These are phyloP conservation scores for Aureobasidium pullulans DNA, from an alignment of 2,329 filamentous ascomycete genomes.

Conservation along the genomic window DNA sequence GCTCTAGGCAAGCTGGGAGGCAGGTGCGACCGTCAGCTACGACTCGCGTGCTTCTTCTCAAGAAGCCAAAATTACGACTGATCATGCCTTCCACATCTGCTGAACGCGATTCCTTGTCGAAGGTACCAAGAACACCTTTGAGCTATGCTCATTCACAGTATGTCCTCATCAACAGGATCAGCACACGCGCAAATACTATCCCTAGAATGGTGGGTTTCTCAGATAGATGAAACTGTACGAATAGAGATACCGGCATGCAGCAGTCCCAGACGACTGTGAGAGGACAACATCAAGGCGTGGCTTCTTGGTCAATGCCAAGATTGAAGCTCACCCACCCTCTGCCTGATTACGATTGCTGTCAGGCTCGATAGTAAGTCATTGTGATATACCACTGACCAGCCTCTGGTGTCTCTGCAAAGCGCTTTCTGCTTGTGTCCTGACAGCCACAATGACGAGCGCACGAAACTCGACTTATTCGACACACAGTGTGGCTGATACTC, in stretches of 20 bases:
- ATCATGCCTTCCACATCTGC: too few species aligned
- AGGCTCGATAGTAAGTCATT: neutral
- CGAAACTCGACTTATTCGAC: neutral
- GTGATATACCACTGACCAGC: neutral
- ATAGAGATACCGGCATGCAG: neutral
- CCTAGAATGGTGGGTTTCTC: neutral
- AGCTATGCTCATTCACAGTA: too few species aligned
- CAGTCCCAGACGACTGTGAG: neutral
- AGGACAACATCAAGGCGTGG: neutral
- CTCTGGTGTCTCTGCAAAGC: neutral
- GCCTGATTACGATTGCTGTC: neutral
- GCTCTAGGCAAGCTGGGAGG: too few species aligned
- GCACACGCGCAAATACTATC: neutral
- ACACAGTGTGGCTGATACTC: conserved; percentile 2
- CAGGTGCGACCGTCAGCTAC: too few species aligned
- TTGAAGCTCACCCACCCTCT: neutral
- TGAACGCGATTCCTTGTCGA: too few species aligned
- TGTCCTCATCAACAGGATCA: too few species aligned
- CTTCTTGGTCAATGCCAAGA: neutral
- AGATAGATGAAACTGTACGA: neutral
- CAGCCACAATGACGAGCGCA: neutral
- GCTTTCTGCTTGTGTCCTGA: neutral
- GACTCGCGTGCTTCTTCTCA: too few species aligned
- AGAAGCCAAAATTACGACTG: too few species aligned
- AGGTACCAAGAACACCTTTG: too few species aligned